Evolutionary conservation across 2,329 filamentous ascomycete species (phyloP).

Genomic region (Dothistroma pini): DNA sequence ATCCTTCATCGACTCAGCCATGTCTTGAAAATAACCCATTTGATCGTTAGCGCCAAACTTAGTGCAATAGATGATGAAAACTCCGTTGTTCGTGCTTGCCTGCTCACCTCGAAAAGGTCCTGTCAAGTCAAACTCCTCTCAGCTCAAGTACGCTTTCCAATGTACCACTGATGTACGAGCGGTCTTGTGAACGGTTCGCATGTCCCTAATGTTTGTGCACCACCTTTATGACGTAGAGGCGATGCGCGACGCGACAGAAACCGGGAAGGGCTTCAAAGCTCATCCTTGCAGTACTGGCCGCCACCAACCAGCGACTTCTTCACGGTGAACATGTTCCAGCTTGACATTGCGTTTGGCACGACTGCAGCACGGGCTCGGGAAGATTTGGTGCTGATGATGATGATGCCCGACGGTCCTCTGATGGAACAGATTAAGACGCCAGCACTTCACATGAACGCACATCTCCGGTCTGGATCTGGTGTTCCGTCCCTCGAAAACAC

Average conservation of each 20-base stretch:
- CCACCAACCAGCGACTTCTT: neutral
- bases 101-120: neutral
- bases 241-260: neutral
- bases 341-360: neutral
- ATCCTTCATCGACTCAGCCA: conserved; percentile 29
- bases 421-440: no score
- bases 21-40: conserved; percentile 15
- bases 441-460: no score
- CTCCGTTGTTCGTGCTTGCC: neutral
- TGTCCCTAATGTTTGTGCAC: neutral
- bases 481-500: no score
- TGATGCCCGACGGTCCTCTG: no score
- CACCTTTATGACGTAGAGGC: neutral
- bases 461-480: no score
- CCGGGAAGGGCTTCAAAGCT: neutral
- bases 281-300: neutral
- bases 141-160: neutral
- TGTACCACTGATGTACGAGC: neutral
- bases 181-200: neutral
- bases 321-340: neutral
- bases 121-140: neutral
- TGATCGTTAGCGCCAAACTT: neutral
- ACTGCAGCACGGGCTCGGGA: neutral
- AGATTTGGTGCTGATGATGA: neutral
- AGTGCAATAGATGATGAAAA: neutral